Base-by-base conservation (phyloP, 345 rosid species). In the Raphanus sativus region DNA sequence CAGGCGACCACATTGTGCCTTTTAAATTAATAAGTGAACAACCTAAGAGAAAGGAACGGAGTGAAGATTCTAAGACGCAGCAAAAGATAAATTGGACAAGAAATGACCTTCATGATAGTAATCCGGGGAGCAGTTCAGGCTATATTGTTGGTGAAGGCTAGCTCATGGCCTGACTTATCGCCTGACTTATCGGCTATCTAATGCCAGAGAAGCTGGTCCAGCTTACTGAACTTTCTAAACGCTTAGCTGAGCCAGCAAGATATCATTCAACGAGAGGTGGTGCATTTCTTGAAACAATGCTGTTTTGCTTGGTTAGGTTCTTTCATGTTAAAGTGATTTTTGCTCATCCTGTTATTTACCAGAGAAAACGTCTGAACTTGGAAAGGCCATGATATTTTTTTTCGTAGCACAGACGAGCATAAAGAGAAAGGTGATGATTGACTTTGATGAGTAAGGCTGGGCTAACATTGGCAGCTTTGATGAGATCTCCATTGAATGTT, bases 391-490 rank as follows among this genome's bases (percentile, higher is more conserved):
- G 85, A 85, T 78, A 60, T 21, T 21, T 21, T 60, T 77, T 88
- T 84, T 75, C 90, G 83, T 83, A 86, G 77, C 83, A 61, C 84
- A 28, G 77, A 75, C 61, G 91, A 21, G 21, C n/a, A 81, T 78
- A 84, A 87, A 82, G 96, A 83, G 66, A 90, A 88, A 75, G 84
- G 84, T 84, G 94, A 86, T 83, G 88, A 83, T 74, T 74, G 94
- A 92, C 79, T 91, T 58, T 83, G 89, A 69, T 91, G 91, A 76
- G 91, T 89, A 89, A 89, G 93, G 97, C 75, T 95, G 99, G 36
- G 36, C 36, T 32, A 32, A 32, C 36, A 32, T 8, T 32, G 36
- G 36, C 6, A 32, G 7, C 36, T 6, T 32, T 32, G 36, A 91
- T 82, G 21, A 21, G 99, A 92, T 83, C 92, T 92, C 75, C 93